Evolutionary conservation across 108 stramenopile species (phyloP), one percentile per base, ranked within the genome.

Genomic region (Stephanodiscus triporus): DNA sequence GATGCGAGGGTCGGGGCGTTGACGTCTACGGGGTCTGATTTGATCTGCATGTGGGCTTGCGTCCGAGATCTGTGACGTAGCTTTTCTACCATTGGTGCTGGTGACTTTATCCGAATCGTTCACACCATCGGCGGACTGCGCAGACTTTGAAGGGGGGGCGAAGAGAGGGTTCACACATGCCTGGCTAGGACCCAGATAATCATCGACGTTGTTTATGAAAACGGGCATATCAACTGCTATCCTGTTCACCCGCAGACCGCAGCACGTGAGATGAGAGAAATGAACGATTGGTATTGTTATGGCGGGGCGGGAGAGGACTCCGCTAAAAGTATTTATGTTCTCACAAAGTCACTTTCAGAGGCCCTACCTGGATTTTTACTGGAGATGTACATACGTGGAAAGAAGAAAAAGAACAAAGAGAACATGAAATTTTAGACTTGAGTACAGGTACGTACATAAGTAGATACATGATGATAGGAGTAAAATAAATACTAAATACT

Each of bases 81-180:
- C 30, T 43, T 53, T 63, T 34, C 20, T 53, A 45, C 24, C 61
- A 55, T 19, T 65, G 19, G 36, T 29, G 37, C 32, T 47, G 14
- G 30, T 20, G 20, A 55, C 19, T 26, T 56, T 43, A 19, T 68
- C 67, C 19, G n/a, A 14, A n/a, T 67, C 37, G 26, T 68, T 56
- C 42, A 20, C 58, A 17, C 61, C 14, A 51, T 75, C 13, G 17
- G 20, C 22, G 27, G 58, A 38, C 5, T 56, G 38, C 42, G n/a
- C n/a, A n/a, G 76, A 68, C 38, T 70, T 72, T 32, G 68, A 36
- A 17, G 58, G 77, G 36, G 73, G 66, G 6, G 87, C 71, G 73
- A 91, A 94, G 17, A 92, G 77, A n/a, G 95, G 95, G 73, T 96
- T 96, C 14, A 96, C 75, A 68, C 95, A 96, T 37, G 92, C 95